phyloP scores from a whole-genome alignment of 2,329 filamentous ascomycete genomes.

The Fusarium mangiferae region DNA sequence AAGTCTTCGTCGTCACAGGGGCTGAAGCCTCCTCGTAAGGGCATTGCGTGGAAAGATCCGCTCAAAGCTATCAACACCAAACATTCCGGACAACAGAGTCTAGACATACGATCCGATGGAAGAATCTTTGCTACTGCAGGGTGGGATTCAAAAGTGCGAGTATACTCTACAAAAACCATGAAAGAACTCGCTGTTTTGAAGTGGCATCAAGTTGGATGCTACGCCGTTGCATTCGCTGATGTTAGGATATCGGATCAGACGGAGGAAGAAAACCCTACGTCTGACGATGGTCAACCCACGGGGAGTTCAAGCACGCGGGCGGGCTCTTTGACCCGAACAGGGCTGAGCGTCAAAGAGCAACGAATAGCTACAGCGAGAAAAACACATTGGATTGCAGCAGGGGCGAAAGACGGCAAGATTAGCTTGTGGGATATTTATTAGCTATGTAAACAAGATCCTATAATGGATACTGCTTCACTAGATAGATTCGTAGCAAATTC shows the following conservation, averaged over 20 bases:
- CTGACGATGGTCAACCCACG: not conserved
- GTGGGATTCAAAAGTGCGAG: constrained; percentile 85
- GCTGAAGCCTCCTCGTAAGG: constrained; percentile 18
- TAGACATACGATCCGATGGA: constrained; percentile 81
- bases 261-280: not conserved
- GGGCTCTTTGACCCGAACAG: constrained; percentile 5
- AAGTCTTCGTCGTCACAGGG: constrained; percentile 1
- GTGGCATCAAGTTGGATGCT: constrained; percentile 92
- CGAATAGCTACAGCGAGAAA: constrained; percentile 71
- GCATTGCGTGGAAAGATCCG: constrained; percentile 56
- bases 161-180: constrained; percentile 84
- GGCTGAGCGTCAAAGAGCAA: constrained; percentile 66
- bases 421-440: constrained; percentile 96
- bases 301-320: not conserved
- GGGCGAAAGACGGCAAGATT: constrained; percentile 94
- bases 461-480: not conserved
- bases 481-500: not conserved
- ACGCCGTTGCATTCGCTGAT: constrained; percentile 78
- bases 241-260: constrained; percentile 41
- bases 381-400: constrained; percentile 89
- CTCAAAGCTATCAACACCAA: constrained; percentile 78
- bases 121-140: constrained; percentile 89
- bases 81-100: constrained; percentile 88
- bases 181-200: constrained; percentile 91
- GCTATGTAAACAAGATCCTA: constrained; percentile 20